A percentile compares a stretch with the other conserved stretches of the same genome.
Conservation (phyloP, 2,329 filamentous ascomycete genomes). For the Alternaria atra region DNA sequence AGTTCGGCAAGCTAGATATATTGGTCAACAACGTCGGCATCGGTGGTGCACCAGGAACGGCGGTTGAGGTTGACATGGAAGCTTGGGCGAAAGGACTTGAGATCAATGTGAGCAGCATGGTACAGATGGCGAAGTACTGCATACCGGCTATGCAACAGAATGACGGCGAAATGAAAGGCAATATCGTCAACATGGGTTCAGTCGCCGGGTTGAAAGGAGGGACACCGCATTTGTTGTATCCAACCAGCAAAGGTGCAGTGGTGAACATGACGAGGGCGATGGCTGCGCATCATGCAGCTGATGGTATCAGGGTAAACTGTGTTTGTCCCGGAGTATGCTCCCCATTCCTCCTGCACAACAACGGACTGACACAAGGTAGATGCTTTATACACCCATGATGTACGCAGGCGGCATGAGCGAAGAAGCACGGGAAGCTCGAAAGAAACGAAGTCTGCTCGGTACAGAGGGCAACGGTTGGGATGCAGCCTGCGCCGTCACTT, state of each 20-base stretch:
- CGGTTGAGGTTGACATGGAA: slow-evolving; percentile 67
- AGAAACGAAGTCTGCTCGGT: slow-evolving; percentile 60
- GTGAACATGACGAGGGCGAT: slow-evolving; percentile 67
- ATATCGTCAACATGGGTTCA: slow-evolving; percentile 69
- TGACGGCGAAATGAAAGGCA: slow-evolving; percentile 55
- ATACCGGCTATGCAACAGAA: slow-evolving; percentile 69
- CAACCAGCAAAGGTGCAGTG: slow-evolving; percentile 63
- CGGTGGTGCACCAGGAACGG: slow-evolving; percentile 66
- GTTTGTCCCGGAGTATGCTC: slow-evolving; percentile 59
- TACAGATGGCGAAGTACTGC: slow-evolving; percentile 69
- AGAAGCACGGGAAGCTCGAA: slow-evolving; percentile 59
- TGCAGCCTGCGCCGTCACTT: slow-evolving; percentile 60
- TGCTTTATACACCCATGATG: slow-evolving; percentile 67
- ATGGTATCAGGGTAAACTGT: slow-evolving; percentile 64
- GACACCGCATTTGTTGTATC: slow-evolving; percentile 63
- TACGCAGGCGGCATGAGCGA: slow-evolving; percentile 61
- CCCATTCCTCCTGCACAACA: background rate
- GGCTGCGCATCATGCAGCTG: slow-evolving; percentile 62
- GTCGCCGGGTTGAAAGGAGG: slow-evolving; percentile 67
- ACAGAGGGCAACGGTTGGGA: slow-evolving; percentile 66
- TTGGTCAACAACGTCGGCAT: slow-evolving; percentile 73
- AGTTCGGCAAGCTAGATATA: slow-evolving; percentile 68
- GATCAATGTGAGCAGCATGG: slow-evolving; percentile 72
- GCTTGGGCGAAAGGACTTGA: slow-evolving; percentile 66
- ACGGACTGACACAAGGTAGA: slow-evolving; percentile 22